These are phyloP conservation scores for Eremothecium coryli DNA, from an alignment of 1,139 yeast species.

Conservation along the genomic window DNA sequence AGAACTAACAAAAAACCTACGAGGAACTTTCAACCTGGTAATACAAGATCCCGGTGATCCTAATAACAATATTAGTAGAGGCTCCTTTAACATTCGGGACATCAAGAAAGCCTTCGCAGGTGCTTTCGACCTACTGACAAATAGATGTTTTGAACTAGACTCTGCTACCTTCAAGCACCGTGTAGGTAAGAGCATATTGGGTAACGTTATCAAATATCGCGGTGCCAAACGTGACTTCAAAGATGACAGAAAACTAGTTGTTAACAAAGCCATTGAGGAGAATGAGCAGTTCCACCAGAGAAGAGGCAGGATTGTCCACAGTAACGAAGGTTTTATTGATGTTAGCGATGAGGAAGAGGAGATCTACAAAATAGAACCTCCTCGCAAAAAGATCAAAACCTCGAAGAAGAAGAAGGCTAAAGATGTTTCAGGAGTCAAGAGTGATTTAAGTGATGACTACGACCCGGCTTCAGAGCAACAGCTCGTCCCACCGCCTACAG, in stretches of 20 bases:
- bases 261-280: conserved; percentile 47
- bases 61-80: conserved; percentile 72
- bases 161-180: conserved; percentile 56
- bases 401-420: conserved; percentile 7
- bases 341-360: conserved; percentile 22
- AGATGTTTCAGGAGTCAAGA: neutral
- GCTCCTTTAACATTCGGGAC: conserved; percentile 73
- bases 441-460: neutral
- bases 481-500: neutral
- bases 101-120: conserved; percentile 85
- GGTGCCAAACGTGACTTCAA: conserved; percentile 73
- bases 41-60: conserved; percentile 89
- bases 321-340: conserved; percentile 17
- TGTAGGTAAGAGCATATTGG: conserved; percentile 65
- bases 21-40: conserved; percentile 58
- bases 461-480: neutral
- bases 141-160: conserved; percentile 54
- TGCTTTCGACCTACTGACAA: conserved; percentile 73
- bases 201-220: conserved; percentile 66
- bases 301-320: conserved; percentile 21
- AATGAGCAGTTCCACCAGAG: conserved; percentile 27
- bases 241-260: conserved; percentile 61
- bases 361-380: conserved; percentile 17
- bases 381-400: conserved; percentile 17
- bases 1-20: conserved; percentile 39